Base-by-base conservation (phyloP, 768 basidiomycete species). In the Ramaria sp. region DNA sequence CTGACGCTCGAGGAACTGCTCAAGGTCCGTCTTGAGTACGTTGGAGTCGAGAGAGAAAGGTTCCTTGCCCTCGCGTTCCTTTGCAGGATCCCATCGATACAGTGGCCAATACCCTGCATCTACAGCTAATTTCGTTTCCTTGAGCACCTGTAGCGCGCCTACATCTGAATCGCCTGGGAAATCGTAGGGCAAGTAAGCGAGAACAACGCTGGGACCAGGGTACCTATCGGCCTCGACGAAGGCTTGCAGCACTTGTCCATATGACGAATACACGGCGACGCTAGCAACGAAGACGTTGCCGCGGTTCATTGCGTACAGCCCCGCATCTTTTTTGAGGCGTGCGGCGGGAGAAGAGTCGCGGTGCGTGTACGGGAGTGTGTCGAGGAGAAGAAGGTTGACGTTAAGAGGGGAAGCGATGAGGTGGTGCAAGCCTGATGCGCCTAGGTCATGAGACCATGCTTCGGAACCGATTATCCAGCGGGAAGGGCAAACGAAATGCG, bases 401-500 rank as follows among this genome's bases (percentile, higher is more conserved):
- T 98, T 85, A 55, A 93, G 77, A 18, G 85, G 82, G 5, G 93
- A 95, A 18, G 93, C 82, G 52, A 98, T 87, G 62, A 84, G 83
- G 61, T 98, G 96, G 66, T 99, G 95, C 37, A 99, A 73, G 47
- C 95, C 96, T 1, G 92, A 95, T 2, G 91, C 81, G 39, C 95
- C 96, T 39, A 98, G 81, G 68, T 98, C 96, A 66, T 96, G 91
- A 0, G 94, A 87, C 96, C 96, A 98, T 0, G 90, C 88, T 65
- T 99, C 96, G 18, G 94, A 97, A 18, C 95, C 93, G 61, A 99
- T 86, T 67, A 99, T 98, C 96, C 96, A 99, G 56, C 88, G 77
- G 6, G 89, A 92, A 36, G 73, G 73, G 7, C 81, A 71, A 39
- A 78, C 71, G 61, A 96, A 79, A 60, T 83, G 78, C 18, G 78